phyloP scores from a whole-genome alignment of 306 rosid genomes.

The Rosa chinensis region DNA sequence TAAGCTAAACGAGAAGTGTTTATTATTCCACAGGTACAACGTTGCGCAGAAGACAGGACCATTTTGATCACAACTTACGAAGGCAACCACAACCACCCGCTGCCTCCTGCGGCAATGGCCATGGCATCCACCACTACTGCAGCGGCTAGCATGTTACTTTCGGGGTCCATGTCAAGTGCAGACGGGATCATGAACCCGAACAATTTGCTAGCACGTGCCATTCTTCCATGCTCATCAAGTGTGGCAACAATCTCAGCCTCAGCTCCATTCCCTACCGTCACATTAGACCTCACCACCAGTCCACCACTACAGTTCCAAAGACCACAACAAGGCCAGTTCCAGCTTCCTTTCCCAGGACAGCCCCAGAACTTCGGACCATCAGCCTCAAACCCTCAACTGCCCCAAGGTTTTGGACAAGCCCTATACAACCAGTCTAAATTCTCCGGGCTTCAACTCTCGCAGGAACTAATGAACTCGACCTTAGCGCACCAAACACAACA shows the following conservation, averaged over 20 bases:
- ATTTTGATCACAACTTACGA: slow-evolving; percentile 90
- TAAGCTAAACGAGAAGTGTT: background rate
- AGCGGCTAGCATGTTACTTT: slow-evolving; percentile 82
- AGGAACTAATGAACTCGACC: slow-evolving; percentile 46
- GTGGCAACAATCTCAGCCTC: slow-evolving; percentile 94
- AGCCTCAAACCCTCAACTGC: slow-evolving; percentile 27
- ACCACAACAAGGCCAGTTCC: slow-evolving; percentile 46
- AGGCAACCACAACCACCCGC: slow-evolving; percentile 94
- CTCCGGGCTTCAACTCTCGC: slow-evolving; percentile 88
- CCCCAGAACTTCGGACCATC: slow-evolving; percentile 51
- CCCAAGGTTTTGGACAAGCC: slow-evolving; percentile 55
- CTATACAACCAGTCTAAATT: slow-evolving; percentile 81
- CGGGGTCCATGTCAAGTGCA: slow-evolving; percentile 88
- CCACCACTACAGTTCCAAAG: slow-evolving; percentile 64
- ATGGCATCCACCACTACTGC: slow-evolving; percentile 94
- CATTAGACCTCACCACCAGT: slow-evolving; percentile 81
- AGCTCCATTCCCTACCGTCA: slow-evolving; percentile 86
- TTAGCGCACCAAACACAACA: slow-evolving; percentile 37
- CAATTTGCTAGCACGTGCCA: slow-evolving; percentile 75
- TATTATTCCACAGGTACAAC: slow-evolving; percentile 62
- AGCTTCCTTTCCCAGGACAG: slow-evolving; percentile 54
- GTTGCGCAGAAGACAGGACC: slow-evolving; percentile 83
- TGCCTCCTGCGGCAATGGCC: slow-evolving; percentile 95
- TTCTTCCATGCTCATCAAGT: slow-evolving; percentile 67
- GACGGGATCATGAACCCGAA: slow-evolving; percentile 80